A percentile compares a stretch with the other conserved stretches of the same genome.
Conservation (phyloP, 208 protist genomes). For the Leishmania martiniquensis region DNA sequence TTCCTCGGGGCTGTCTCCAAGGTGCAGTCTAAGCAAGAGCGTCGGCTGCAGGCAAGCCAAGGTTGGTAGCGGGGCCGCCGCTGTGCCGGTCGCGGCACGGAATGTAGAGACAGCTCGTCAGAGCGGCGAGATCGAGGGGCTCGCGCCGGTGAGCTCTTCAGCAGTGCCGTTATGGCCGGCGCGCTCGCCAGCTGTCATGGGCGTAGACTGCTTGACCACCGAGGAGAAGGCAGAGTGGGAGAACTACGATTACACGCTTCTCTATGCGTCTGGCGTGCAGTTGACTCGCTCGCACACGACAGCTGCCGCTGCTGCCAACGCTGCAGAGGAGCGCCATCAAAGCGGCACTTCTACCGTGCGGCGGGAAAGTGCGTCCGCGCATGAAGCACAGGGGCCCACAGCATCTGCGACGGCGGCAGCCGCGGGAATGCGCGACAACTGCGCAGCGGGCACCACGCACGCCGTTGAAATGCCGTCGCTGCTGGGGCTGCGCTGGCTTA, state of each 20-base stretch:
- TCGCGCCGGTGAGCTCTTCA: background rate
- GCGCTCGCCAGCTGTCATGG: conserved; percentile 26
- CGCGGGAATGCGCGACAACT: background rate
- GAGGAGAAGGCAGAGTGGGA: conserved; percentile 38
- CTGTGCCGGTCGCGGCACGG: background rate
- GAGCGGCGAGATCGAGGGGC: background rate
- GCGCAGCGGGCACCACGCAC: background rate
- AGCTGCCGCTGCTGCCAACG: background rate
- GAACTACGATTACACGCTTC: conserved; percentile 28
- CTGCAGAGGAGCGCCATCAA: background rate
- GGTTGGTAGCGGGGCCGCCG: background rate
- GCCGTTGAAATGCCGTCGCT: background rate
- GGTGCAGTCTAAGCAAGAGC: background rate
- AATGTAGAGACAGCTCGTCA: background rate
- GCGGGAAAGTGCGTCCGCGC: background rate
- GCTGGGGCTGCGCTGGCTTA: background rate
- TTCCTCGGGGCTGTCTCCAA: conserved; percentile 2
- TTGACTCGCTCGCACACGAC: background rate
- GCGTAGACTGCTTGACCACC: conserved; percentile 26
- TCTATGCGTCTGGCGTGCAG: conserved; percentile 21
- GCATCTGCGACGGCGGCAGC: background rate
- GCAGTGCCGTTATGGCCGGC: background rate
- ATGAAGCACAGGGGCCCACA: background rate
- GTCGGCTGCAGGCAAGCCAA: background rate
- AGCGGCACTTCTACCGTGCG: background rate